Conservation (phyloP, 352 stramenopile genomes). For the Globisporangium yorkense region DNA sequence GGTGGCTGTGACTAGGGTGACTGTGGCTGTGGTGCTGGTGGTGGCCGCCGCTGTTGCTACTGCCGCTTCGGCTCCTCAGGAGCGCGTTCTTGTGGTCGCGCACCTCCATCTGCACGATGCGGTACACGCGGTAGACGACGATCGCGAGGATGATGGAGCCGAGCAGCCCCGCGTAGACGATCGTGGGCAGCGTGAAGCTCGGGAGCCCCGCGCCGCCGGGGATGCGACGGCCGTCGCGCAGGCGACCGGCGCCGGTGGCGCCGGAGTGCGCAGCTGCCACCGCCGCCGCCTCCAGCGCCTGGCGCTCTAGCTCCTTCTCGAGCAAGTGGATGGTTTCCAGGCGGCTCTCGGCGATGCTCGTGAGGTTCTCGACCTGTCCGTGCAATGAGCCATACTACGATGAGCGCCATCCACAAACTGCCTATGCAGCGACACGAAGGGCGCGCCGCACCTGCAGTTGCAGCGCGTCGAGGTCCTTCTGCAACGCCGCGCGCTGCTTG, state of each 20-base stretch:
- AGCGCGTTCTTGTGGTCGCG: conserved; percentile 15
- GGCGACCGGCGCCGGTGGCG: conserved; percentile 1
- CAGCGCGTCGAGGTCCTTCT: conserved; percentile 38
- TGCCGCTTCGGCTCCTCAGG: conserved; percentile 2
- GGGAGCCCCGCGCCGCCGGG: neutral
- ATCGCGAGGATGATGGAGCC: conserved; percentile 33
- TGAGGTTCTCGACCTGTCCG: conserved; percentile 56
- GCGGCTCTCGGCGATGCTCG: conserved; percentile 55
- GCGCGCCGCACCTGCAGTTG: conserved; percentile 31
- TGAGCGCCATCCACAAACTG: neutral
- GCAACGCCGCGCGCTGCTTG: conserved; percentile 47
- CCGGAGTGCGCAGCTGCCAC: conserved; percentile 18
- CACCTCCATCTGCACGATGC: conserved; percentile 41
- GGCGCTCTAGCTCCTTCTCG: conserved; percentile 60
- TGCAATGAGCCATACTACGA: neutral
- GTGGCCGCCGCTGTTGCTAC: neutral
- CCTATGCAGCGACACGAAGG: neutral
- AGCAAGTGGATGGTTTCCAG: conserved; percentile 69
- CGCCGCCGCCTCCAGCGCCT: conserved; percentile 43
- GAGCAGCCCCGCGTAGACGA: conserved; percentile 46
- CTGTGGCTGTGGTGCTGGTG: conserved; percentile 1
- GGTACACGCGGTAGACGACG: conserved; percentile 48
- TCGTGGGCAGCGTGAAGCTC: conserved; percentile 34
- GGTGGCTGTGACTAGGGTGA: neutral
- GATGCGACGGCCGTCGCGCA: conserved; percentile 5